A percentile compares a stretch with the other conserved stretches of the same genome.
These are phyloP conservation scores for Psilocybe subaeruginosa DNA, from an alignment of 768 basidiomycete genomes.

Conservation along the genomic window DNA sequence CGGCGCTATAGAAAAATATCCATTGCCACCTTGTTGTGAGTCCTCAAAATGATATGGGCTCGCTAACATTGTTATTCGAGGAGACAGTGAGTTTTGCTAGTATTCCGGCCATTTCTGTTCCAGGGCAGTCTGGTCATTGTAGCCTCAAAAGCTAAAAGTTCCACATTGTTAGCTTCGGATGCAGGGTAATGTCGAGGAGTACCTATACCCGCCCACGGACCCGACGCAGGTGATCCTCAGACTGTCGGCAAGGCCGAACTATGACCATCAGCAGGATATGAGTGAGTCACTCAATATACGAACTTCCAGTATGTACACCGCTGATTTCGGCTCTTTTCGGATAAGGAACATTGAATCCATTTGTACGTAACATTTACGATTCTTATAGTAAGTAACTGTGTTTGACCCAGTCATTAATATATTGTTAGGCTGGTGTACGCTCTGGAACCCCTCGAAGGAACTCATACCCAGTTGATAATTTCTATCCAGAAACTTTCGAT, in stretches of 20 bases:
- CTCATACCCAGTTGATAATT: constrained; percentile 37
- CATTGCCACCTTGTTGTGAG: constrained; percentile 61
- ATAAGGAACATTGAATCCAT: constrained; percentile 18
- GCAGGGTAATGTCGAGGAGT: constrained; percentile 40
- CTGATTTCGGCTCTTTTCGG: constrained; percentile 22
- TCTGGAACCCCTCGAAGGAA: constrained; percentile 32
- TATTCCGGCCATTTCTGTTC: constrained; percentile 15
- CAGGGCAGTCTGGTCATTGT: constrained; percentile 16
- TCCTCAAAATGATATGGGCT: constrained; percentile 45
- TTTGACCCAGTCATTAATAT: not conserved
- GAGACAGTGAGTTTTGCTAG: constrained; percentile 39
- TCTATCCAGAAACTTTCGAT: constrained; percentile 19
- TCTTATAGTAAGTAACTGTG: not conserved
- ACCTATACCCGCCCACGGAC: constrained; percentile 46
- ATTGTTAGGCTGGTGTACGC: constrained; percentile 4
- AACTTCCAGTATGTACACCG: constrained; percentile 12
- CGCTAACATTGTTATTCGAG: constrained; percentile 50
- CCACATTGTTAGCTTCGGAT: constrained; percentile 36
- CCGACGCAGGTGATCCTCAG: constrained; percentile 38
- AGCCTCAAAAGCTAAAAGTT: constrained; percentile 17
- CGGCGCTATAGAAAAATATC: constrained; percentile 47
- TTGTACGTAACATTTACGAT: constrained; percentile 36
- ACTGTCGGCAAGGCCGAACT: constrained; percentile 41
- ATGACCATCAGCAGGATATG: constrained; percentile 20
- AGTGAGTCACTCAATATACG: constrained; percentile 25